Evolutionary conservation across 1,139 yeast species (phyloP), one percentile per base, ranked within the genome.

Genomic region (Pichia norvegensis): DNA sequence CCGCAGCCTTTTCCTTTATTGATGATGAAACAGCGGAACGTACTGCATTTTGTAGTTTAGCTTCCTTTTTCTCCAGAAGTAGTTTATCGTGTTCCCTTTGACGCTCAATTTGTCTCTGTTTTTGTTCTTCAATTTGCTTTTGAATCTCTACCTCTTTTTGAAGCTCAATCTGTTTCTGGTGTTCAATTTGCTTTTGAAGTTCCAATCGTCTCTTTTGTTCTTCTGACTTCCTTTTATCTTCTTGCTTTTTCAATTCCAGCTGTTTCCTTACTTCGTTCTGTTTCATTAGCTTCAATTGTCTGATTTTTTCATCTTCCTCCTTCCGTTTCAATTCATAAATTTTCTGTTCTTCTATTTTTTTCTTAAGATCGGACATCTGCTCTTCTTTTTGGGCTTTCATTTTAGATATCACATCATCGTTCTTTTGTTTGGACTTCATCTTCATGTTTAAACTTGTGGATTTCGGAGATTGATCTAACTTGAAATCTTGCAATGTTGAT

Each of bases 321-420:
- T 38, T 41, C 5, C 23, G n/a, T 19, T 48, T 41, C 8, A 41
- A 21, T 16, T 21, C 38, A 13, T 31, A 29, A 25, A 40, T 27
- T 43, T 43, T 39, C 36, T 33, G 25, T 21, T 22, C 41, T 44
- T 25, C 40, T 20, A 14, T 36, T n/a, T n/a, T 22, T 36, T 2
- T 17, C 19, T 17, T 43, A 8, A 16, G 19, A 2, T 17, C 35
- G 19, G 35, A 31, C 20, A 31, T 27, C 7, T 27, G 31, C 5
- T 27, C n/a, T 31, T 23, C 25, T 23, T 38, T 41, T 33, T 31
- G 22, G 19, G n/a, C 13, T 38, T 37, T 29, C 16, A 27, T 23
- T 14, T 31, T 40, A 3, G 8, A 7, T 21, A 19, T 14, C 36
- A 36, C 22, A 29, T 20, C 13, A 40, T 20, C 8, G 5, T 27